Base-by-base conservation (phyloP, 1,139 yeast species). In the Suhomyces kunorum region DNA sequence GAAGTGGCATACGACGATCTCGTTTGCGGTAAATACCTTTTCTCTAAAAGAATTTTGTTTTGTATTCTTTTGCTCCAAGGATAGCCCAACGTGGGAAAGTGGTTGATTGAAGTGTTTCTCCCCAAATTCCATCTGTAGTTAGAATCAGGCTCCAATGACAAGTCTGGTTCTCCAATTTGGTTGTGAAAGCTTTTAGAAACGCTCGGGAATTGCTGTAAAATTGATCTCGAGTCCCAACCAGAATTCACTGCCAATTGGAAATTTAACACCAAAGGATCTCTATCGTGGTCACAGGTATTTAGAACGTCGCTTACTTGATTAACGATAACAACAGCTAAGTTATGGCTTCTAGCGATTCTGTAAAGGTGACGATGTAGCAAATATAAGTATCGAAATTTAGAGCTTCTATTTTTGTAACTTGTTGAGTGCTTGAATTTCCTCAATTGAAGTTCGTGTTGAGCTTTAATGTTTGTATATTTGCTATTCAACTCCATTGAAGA, bases 221-320 rank as follows among this genome's bases (percentile, higher is more conserved):
- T 62, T 4, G 69, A 60, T 0, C 59, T 53, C 36, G 63, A 62
- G 46, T 78, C 82, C 96, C 96, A 88, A 0, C 96, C 96, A 4
- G 81, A 72, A 41, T 78, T 67, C 72, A 84, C 79, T 3, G 94
- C 87, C 13, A 81, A 53, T 54, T 88, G 96, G 52, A 81, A 81
- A 45, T 85, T 86, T 42, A 76, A 64, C 36, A 74, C 76, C 44
- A 79, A 57, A n/a, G 75, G 64, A 38, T 71, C 60, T 15, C 58
- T 62, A 23, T 53, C 58, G 11, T 55, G 61, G 11, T 49, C 40
- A n/a, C 31, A 27, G 8, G 16, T 18, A 7, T 32, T 15, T 5
- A 40, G 32, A 12, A 43, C 39, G 50, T 86, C 92, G 36, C 87
- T 75, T 0, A 90, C 89, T 60, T 90, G 98, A 53, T 90, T 90